These are phyloP conservation scores for Amylostereum chailletii DNA, from an alignment of 1,284 basidiomycete genomes.

Conservation along the genomic window DNA sequence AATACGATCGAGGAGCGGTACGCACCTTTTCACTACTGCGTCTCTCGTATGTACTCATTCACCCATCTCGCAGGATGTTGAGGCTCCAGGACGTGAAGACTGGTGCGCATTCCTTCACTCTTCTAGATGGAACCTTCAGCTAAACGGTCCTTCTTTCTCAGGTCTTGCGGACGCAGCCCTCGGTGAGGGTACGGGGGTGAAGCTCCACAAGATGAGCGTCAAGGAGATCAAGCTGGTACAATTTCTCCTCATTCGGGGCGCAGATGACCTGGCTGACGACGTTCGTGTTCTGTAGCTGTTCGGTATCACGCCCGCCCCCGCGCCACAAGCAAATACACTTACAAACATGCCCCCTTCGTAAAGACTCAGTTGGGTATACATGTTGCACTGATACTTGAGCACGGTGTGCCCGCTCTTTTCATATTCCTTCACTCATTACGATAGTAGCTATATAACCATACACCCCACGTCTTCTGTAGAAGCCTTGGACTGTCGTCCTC, in stretches of 20 bases:
- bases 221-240: conserved; percentile 46
- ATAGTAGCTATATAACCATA: too few species aligned
- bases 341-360: too few species aligned
- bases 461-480: too few species aligned
- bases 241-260: neutral
- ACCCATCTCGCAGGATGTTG: conserved; percentile 38
- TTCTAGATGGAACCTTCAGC: neutral
- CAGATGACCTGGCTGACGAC: neutral
- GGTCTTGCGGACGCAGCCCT: conserved; percentile 58
- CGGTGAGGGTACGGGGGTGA: conserved; percentile 52
- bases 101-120: conserved; percentile 22
- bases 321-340: neutral
- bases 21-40: conserved; percentile 9
- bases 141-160: conserved; percentile 10
- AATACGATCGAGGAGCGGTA: conserved; percentile 66
- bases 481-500: too few species aligned
- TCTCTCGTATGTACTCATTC: too few species aligned
- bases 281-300: conserved; percentile 9
- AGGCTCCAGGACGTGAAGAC: conserved; percentile 57
- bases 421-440: too few species aligned
- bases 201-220: conserved; percentile 52
- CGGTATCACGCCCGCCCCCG: conserved; percentile 9
- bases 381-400: too few species aligned
- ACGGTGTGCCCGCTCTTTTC: too few species aligned
- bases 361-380: too few species aligned